Base-by-base conservation (phyloP, 1,139 yeast species). In the Yamadazyma songkhlaensis region DNA sequence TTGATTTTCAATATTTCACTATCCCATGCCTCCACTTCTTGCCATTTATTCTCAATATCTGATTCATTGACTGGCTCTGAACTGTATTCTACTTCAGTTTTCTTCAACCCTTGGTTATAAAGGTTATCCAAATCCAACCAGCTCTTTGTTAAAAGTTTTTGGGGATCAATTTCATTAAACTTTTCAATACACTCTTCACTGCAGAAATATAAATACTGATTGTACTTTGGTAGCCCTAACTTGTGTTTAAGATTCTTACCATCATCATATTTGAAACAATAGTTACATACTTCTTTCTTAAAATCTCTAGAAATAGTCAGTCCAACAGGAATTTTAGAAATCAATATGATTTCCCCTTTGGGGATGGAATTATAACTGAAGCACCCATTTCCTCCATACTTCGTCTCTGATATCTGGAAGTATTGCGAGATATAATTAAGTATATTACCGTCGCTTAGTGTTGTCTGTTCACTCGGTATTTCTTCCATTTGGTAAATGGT, bases 371-470 rank as follows among this genome's bases (percentile, higher is more conserved):
- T 32, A 2, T 47, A 49, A 11, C 86, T 75, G 54, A 78, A 81
- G 45, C 84, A 81, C 2, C 88, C 87, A 42, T 88, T 65, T 9
- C 90, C 86, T 6, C 85, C 81, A 47, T 73, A 74, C 31, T 56
- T 55, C 4, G 82, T 77, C 27, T 60, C 55, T 6, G 55, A 49
- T 3, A 77, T 66, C 6, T 54, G 55, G 48, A 74, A 75, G 47
- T 39, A 45, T 0, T 60, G 57, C 2, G 69, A 64, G 28, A 54
- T 48, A n/a, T 33, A 37, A 2, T 40, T 32, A 23, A 47, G 38
- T 14, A 43, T 40, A 21, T 41, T 43, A 3, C 37, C 30, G 9
- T 42, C 43, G 15, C 25, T 28, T 5, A 44, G 28, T 2, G 48
- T 41, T 13, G 37, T 28, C 35, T 40, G 40, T 27, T 47, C 49